A percentile compares a stretch with the other conserved stretches of the same genome.
Conservation (phyloP, 2,329 filamentous ascomycete genomes). For the Xylaria sp. region DNA sequence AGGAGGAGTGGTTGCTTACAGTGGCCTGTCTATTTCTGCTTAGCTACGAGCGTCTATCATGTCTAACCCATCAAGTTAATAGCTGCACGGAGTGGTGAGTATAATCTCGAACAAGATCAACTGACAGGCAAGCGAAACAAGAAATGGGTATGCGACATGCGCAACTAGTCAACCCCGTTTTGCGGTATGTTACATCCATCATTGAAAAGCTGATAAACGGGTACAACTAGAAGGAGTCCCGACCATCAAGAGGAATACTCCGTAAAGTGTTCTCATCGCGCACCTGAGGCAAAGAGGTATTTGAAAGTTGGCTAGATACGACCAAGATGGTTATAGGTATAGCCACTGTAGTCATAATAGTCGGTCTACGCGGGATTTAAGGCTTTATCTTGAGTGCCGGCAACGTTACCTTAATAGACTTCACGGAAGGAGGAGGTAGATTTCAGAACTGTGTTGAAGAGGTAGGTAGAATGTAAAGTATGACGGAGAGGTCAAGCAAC, state of each 20-base stretch:
- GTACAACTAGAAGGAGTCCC: background rate
- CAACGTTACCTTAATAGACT: background rate
- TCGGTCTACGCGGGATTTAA: background rate
- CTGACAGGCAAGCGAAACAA: background rate
- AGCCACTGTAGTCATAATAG: conserved; percentile 1
- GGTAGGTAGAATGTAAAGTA: background rate
- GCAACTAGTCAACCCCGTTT: background rate
- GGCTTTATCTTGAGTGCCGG: background rate
- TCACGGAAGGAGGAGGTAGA: background rate
- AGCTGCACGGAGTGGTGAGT: background rate
- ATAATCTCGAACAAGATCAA: background rate
- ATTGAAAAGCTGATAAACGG: background rate
- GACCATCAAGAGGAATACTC: background rate
- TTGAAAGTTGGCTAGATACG: background rate
- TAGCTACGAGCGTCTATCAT: conserved; percentile 1
- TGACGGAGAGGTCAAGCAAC: conserved; percentile 2
- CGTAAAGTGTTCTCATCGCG: background rate
- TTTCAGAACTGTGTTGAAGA: background rate
- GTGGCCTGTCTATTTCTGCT: background rate
- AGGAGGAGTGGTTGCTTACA: background rate
- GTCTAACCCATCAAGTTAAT: background rate
- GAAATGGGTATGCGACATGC: conserved; percentile 1
- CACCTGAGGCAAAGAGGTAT: background rate
- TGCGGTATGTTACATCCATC: background rate
- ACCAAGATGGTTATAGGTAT: background rate